Base-by-base conservation (phyloP, 805 yeast genomes). In the Nakazawaea pomicola region DNA sequence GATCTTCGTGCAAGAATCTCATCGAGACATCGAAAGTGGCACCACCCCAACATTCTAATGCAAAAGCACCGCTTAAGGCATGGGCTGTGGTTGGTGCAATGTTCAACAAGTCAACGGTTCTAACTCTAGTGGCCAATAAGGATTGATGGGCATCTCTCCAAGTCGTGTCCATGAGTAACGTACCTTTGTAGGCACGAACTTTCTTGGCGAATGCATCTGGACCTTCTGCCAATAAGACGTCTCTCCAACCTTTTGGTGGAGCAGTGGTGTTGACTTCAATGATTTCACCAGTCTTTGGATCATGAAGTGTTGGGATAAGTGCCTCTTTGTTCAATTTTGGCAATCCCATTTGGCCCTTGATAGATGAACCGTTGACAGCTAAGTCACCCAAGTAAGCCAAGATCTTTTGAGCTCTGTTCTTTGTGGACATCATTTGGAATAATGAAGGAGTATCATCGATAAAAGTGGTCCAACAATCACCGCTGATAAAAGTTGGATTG, bases 71-170 rank as follows among this genome's bases (percentile, higher is more conserved):
- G 50, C 82, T 65, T 53, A 89, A 68, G 16, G 96, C 98, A 57
- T 84, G 82, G 3, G 96, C 86, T 24, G 99, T 93, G 43, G 95
- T 78, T 46, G 89, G 90, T 17, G 99, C 99, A 68, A 93, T 87
- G 53, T 89, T 84, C 39, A 83, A 69, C 57, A 93, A 70, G 65
- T 93, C 99, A 52, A 85, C 76, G 18, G 99, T 93, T 68, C 99
- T 81, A 29, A 93, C 95, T 67, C 99, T 84, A 31, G 99, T 93
- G 8, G 99, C 99, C 57, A 93, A 74, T 53, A 93, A 69, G 18
- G 97, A 90, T 73, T 93, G 99, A 68, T 93, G 99, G 28, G 99
- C 99, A 66, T 93, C 99, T 80, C 99, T 88, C 99, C 99, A 93
- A 8, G 99, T 93, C 41, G 99, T 93, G 64, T 93, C 99, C 87